phyloP scores from a whole-genome alignment of 225 moss, liverwort and hornwort species.

The Asterella californica region DNA sequence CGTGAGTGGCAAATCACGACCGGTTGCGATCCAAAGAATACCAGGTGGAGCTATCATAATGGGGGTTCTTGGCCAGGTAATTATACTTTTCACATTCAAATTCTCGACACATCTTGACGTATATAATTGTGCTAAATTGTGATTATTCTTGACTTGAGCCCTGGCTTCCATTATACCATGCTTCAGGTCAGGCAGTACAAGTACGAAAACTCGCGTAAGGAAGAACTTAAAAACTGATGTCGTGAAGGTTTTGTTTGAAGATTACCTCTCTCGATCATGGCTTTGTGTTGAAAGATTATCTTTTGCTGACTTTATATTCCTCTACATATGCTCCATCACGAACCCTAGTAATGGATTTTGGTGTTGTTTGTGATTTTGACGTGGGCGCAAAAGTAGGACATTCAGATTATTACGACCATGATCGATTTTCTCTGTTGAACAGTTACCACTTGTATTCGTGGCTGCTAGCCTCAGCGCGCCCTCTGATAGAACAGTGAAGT shows the following conservation, averaged over 20 bases:
- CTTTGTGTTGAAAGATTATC: too few relatives aligned
- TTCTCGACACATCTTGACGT: neutral
- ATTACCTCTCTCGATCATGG: too few relatives aligned
- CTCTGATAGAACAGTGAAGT: neutral
- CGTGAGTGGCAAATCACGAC: constrained; percentile 88
- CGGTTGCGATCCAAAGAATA: constrained; percentile 94
- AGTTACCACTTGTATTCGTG: neutral
- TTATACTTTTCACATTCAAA: neutral
- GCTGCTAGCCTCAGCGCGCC: neutral
- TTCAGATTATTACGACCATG: neutral
- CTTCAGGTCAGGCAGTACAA: too few relatives aligned
- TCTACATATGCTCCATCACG: neutral
- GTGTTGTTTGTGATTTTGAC: too few relatives aligned
- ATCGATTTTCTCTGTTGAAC: neutral
- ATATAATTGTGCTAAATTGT: neutral
- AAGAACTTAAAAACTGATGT: too few relatives aligned
- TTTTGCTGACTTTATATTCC: neutral
- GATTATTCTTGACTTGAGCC: neutral
- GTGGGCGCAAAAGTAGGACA: neutral
- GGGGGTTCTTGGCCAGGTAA: constrained; percentile 96
- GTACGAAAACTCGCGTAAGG: too few relatives aligned
- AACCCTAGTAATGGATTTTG: too few relatives aligned
- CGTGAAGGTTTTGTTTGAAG: too few relatives aligned
- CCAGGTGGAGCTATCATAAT: constrained; percentile 97
- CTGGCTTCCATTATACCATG: neutral